Evolutionary conservation across 2,329 filamentous ascomycete species (phyloP).

Genomic region (Aspergillus intermedius): DNA sequence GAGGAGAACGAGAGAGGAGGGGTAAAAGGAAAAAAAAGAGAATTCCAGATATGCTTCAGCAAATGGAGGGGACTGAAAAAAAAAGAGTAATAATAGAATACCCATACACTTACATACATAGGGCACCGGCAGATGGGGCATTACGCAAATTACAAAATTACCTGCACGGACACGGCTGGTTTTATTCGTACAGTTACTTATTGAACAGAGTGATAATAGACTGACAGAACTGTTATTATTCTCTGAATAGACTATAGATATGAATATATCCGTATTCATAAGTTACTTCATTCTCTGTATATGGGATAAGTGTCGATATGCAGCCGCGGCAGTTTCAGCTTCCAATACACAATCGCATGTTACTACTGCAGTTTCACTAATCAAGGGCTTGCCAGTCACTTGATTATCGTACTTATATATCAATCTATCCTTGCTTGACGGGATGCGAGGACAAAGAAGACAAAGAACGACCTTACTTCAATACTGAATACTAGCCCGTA

Average conservation of each 20-base stretch:
- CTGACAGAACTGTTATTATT: not conserved
- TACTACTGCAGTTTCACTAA: no score
- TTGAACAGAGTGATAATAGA: not conserved
- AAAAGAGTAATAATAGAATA: conserved; percentile 2
- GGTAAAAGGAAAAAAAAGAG: conserved; percentile 9
- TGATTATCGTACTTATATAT: no score
- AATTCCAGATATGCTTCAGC: not conserved
- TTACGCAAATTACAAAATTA: not conserved
- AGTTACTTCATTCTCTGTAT: no score
- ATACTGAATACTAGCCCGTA: no score
- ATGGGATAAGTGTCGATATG: no score
- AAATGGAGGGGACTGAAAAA: not conserved
- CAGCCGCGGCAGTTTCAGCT: no score
- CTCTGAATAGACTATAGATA: not conserved
- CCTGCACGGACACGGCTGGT: not conserved
- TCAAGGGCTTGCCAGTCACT: no score
- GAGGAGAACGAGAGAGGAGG: conserved; percentile 12
- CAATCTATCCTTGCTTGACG: no score
- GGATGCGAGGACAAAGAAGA: no score
- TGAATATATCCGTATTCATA: no score
- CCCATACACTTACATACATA: not conserved
- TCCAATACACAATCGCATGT: no score
- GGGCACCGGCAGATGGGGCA: not conserved
- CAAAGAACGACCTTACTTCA: no score
- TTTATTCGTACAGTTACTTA: not conserved